Percentiles rank a stretch among this genome's conserved stretches.
Evolutionary conservation across 768 basidiomycete genomes (phyloP).

Genomic region (Dacryopinax primogenitus): DNA sequence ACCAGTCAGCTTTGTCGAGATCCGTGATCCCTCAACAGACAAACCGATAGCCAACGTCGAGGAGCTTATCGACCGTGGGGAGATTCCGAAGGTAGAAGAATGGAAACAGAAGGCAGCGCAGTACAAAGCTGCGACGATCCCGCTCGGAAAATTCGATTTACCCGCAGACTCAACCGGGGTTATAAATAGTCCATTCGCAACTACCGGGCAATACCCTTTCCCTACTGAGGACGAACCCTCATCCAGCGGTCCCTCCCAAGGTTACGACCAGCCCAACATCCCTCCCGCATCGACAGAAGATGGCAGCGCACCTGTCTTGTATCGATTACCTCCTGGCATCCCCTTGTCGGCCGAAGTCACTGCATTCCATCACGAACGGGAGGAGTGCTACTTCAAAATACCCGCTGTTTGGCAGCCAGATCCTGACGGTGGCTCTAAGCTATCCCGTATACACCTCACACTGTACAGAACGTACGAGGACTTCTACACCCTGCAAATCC

Average conservation of each 20-base stretch:
- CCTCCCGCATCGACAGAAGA: background rate
- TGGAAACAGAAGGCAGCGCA: constrained; percentile 93
- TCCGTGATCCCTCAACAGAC: constrained; percentile 83
- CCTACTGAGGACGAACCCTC: constrained; percentile 14
- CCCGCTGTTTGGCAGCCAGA: constrained; percentile 83
- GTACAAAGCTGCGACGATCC: constrained; percentile 93
- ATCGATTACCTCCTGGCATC: constrained; percentile 57
- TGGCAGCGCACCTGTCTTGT: background rate
- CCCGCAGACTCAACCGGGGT: constrained; percentile 33
- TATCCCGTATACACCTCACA: constrained; percentile 58
- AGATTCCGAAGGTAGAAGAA: constrained; percentile 91
- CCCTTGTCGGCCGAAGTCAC: constrained; percentile 79
- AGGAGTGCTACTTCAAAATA: constrained; percentile 95
- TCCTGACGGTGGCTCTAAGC: constrained; percentile 33
- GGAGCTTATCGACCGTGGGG: constrained; percentile 70
- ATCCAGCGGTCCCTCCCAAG: background rate
- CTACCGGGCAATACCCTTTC: constrained; percentile 12
- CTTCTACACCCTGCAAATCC: constrained; percentile 94
- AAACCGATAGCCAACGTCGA: constrained; percentile 59
- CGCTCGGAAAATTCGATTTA: constrained; percentile 80
- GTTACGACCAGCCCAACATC: background rate
- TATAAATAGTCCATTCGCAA: constrained; percentile 33
- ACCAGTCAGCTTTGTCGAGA: constrained; percentile 92
- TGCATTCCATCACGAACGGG: constrained; percentile 93
- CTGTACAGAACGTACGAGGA: constrained; percentile 94